Base-by-base conservation (phyloP, 2,329 filamentous ascomycete genomes). In the Clonostachys chloroleuca region DNA sequence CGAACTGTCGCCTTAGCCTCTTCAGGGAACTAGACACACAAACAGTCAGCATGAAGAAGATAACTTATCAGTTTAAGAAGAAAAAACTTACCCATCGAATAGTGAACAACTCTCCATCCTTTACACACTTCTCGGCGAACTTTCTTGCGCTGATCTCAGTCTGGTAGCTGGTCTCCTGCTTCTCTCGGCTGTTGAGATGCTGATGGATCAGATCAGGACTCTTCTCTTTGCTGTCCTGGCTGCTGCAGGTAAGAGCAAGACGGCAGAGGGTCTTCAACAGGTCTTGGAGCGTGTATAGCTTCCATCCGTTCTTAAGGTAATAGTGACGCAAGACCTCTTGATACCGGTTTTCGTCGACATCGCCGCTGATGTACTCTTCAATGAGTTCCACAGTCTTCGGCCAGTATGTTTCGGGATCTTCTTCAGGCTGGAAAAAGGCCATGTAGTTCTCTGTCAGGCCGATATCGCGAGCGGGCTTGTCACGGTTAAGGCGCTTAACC, bases 241-340 rank as follows among this genome's bases (percentile, higher is more conserved):
- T 91, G 60, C 92, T 88, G 63, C 95, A 91, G n/a, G 81, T 81
- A 16, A 91, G 77, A 20, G 87, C 90, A 49, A 92, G 86, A 49
- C 91, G 87, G 49, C 87, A 86, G 37, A 96, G 80, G 2, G 86
- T 86, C 60, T 84, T 84, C 46, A 97, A 80, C 33, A 96, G 82
- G 62, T 95, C 92, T 60, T 95, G 89, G 53, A 97, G 84, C 5
- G 89, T 92, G 71, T 97, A 99, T 37, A 97, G 71, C 59, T 91
- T 90, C 87, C 92, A 99, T 7, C 94, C 94, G 54, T 84, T 87
- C 61, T 87, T 85, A 49, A 97, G 77, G 63, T 96, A 99, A 69
- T 90, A 96, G 54, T 92, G 88, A 20, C 94, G 87, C 48, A 99
- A 76, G 6, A 91, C 87, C 59, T 97, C 92, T 65, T 97, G 92